Conservation (phyloP, 768 basidiomycete species). For the Plicaturopsis crispa region DNA sequence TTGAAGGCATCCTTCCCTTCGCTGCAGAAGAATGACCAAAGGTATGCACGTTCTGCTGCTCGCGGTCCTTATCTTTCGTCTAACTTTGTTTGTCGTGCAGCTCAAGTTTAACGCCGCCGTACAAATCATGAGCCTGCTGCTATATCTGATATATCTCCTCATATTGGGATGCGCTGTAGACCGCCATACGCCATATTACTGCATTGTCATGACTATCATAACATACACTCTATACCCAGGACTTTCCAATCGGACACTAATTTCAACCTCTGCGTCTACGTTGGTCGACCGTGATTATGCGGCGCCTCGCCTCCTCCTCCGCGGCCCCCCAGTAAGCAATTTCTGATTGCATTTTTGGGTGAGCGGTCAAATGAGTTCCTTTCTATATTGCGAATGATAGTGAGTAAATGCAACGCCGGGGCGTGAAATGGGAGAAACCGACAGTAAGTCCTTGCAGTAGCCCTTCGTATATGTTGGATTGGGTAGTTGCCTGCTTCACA, state of each 20-base stretch:
- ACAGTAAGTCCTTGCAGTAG: conserved; percentile 75
- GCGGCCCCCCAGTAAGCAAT: conserved; percentile 81
- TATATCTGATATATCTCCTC: no score
- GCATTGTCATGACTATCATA: no score
- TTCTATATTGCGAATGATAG: conserved; percentile 30
- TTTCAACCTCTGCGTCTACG: no score
- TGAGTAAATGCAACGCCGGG: background rate
- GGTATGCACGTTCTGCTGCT: no score
- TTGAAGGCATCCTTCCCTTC: conserved; percentile 69
- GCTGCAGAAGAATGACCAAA: conserved; percentile 36
- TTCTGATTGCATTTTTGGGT: conserved; percentile 82
- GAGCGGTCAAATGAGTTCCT: conserved; percentile 62
- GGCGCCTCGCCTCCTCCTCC: conserved; percentile 70
- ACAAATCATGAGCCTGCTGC: no score
- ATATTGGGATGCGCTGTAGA: no score
- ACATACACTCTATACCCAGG: no score
- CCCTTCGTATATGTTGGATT: conserved; percentile 66
- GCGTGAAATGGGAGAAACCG: conserved; percentile 19
- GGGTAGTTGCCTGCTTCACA: conserved; percentile 55
- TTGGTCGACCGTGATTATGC: conserved; percentile 37
- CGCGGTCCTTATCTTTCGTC: no score
- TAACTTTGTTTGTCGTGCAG: no score
- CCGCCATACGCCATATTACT: no score
- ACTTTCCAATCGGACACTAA: no score
- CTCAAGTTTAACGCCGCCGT: no score